Base-by-base conservation (phyloP, 179 eudicot genomes). In the Amaranthus tricolor region DNA sequence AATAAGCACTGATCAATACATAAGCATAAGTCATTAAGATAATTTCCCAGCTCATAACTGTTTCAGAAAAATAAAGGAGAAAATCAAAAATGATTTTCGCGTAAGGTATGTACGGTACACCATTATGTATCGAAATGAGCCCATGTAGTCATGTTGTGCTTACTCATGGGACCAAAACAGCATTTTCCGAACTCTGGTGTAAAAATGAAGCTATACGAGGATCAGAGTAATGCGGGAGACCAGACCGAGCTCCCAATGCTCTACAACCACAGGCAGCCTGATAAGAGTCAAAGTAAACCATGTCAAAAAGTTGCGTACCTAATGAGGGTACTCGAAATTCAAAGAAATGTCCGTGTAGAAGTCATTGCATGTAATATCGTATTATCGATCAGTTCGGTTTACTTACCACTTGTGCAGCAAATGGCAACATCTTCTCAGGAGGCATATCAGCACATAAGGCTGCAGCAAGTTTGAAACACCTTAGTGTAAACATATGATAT, bases 331-430 rank as follows among this genome's bases (percentile, higher is more conserved):
- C 40, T 59, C 11, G 14, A 59, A 14, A 20, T 14, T 8, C 9
- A 9, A 31, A 13, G 48, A 62, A 62, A 6, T 2, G 17, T 2
- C 50, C n/a, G 16, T 31, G 16, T 6, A 62, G 16, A n/a, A 15
- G 10, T 6, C 58, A 50, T 51, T 54, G 21, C 24, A 44, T 13
- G 55, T 17, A 58, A 10, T 17, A 14, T 44, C 9, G 10, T 16
- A 65, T 48, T 48, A 24, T 13, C 9, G 17, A 55, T 66, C 21
- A 58, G 45, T 31, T 70, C 40, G 54, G 45, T 66, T 21, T 54
- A 86, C 92, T 88, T 74, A 95, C 99, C 84, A 93, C 99, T 88
- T 82, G 91, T 70, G 96, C 71, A 62, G 99, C 96, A 79, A 95
- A 95, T 4, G 97, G 90, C 88, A 95, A 78, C 97, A 95, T 89